Base-by-base conservation (phyloP, 2,329 filamentous ascomycete species). In the Nemania abortiva region DNA sequence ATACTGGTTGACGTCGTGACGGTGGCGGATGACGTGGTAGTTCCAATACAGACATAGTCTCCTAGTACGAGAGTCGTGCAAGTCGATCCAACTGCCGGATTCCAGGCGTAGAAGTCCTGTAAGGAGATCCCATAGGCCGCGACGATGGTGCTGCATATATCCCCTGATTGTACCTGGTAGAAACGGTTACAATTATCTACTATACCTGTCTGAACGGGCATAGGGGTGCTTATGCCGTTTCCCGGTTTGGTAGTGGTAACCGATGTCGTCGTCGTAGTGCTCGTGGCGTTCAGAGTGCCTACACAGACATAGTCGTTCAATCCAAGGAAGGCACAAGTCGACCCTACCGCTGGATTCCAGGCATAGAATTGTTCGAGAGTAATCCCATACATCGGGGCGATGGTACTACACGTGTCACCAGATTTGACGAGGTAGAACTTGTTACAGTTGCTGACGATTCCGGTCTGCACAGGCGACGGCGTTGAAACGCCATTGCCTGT, bases 391-490 rank as follows among this genome's bases (percentile, higher is more conserved):
- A 22, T 31, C 5, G 45, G 9, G 15, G 50, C 65, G 27, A 63
- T 63, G 9, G 10, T n/a, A 31, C 29, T 50, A 31, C 61, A 68
- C 31, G 11, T 70, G 47, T 70, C 68, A n/a, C 64, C 67, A 18
- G 13, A 6, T 6, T 22, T 34, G 18, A 71, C 66, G 49, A 59
- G 37, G 50, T 67, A 54, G 50, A 70, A 71, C 20, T 58, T 58
- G 56, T 72, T 56, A 31, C 66, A 72, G 60, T 70, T 64, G 42
- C 37, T 60, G 9, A 42, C 64, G 24, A 70, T 72, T 5, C 60
- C 56, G 6, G 63, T 34, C 37, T 72, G 67, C 11, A 52, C 58
- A 22, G 67, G 70, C n/a, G 58, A 59, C 11, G 66, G 69, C 6
- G 69, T 69, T 9, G 59, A 29, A 20, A 71, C 58, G 15, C 66